These are phyloP conservation scores for Talaromyces pinophilus DNA, from an alignment of 2,329 filamentous ascomycete genomes.

Conservation along the genomic window DNA sequence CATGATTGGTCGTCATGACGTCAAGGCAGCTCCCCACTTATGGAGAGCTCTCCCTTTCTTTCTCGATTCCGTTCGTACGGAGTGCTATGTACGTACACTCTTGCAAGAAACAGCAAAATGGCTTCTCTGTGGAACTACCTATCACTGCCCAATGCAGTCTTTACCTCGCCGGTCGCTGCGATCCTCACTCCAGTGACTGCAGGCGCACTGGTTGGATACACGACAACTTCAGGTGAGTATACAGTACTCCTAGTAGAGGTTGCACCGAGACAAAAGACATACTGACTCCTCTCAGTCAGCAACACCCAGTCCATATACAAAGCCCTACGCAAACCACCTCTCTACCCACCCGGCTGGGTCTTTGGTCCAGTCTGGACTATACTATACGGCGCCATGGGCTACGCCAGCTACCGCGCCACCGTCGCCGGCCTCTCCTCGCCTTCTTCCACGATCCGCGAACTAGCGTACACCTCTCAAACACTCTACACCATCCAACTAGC, in stretches of 20 bases:
- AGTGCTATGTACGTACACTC: no score
- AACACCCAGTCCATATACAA: constrained; percentile 41
- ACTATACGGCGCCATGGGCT: constrained; percentile 75
- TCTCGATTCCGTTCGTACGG: no score
- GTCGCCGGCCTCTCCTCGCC: constrained; percentile 62
- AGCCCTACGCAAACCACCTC: constrained; percentile 50
- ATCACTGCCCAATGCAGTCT: constrained; percentile 33
- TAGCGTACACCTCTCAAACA: constrained; percentile 69
- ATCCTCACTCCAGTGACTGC: constrained; percentile 33
- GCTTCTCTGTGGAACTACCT: constrained; percentile 23
- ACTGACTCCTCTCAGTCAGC: constrained; percentile 28
- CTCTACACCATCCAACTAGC: constrained; percentile 84
- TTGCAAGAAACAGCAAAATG: neutral
- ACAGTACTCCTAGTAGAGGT: neutral
- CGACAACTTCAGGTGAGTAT: constrained; percentile 32
- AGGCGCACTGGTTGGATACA: constrained; percentile 33
- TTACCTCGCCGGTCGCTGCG: constrained; percentile 35
- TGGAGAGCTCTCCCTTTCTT: neutral
- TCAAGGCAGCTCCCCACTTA: neutral
- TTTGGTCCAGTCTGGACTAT: constrained; percentile 62
- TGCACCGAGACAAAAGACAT: neutral
- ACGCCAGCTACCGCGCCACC: constrained; percentile 78
- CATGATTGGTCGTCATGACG: neutral
- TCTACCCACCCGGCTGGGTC: constrained; percentile 57
- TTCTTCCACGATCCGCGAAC: constrained; percentile 55